Evolutionary conservation across 139 green algal genomes (phyloP), one percentile per base, ranked within the genome.

Genomic region (Volvox africanus): DNA sequence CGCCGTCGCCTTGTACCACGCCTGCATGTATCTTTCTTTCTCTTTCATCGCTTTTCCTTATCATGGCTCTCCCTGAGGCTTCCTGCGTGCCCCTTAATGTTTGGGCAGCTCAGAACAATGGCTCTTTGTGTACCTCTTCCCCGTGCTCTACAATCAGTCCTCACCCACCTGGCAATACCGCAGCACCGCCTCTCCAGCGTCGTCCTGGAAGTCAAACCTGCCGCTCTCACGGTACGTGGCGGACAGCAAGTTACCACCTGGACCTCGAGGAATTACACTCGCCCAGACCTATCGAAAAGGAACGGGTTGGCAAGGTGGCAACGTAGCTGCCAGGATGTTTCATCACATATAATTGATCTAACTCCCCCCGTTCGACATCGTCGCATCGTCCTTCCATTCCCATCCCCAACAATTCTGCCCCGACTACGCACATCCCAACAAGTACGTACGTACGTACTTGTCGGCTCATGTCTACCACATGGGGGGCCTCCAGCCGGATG

Each of bases 391-490:
- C 9, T 28, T 73, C 21, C n/a, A 24, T 9, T 12, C 65, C 16
- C 65, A 28, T 73, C 65, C 21, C 65, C 16, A 2, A 73, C 14
- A 33, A 55, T 14, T 9, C 44, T 55, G 9, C 44, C 44, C 44
- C 5, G 9, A 55, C 44, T 55, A 55, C 82, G 30, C 32, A 78
- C 30, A 79, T 80, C 11, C 28, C 6, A 32, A 95, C 93, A 62
- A 95, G 94, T 32, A 95, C 95, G 93, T 94, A 26, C 78, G 18
- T 24, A 0, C 91, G 84, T 67, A 98, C 97, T 93, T 99, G 97
- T 30, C 91, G 90, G 75, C 75, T 68, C 94, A 98, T 97, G 92
- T 99, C 95, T 33, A 99, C 96, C 88, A 99, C 97, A 86, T 99
- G 98, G 14, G 93, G 93, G 12, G 95, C 96, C 92, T 99, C 97